phyloP scores from a whole-genome alignment of 148 eudicot genomes.

The Chenopodium formosanum region DNA sequence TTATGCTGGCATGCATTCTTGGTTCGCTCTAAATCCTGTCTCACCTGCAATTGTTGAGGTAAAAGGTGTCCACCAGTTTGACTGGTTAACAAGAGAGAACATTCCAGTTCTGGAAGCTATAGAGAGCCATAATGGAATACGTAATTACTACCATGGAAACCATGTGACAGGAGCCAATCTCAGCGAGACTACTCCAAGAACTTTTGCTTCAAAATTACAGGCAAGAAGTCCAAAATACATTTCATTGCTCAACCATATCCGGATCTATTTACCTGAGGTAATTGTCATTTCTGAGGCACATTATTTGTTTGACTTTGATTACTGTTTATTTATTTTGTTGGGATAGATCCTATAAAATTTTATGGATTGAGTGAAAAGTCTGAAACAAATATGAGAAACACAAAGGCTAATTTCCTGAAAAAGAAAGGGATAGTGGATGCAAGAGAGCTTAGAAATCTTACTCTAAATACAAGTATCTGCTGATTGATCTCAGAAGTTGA shows the following conservation, averaged over 20 bases:
- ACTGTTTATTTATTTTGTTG: background rate
- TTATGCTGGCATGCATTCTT: conserved; percentile 98
- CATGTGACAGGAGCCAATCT: conserved; percentile 88
- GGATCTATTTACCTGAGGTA: conserved; percentile 99
- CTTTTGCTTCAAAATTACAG: conserved; percentile 88
- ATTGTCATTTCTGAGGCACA: background rate
- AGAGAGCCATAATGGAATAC: conserved; percentile 76
- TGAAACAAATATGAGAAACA: background rate
- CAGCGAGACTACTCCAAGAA: conserved; percentile 80
- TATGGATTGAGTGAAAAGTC: conserved; percentile 4
- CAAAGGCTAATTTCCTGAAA: background rate
- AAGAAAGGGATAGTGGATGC: background rate
- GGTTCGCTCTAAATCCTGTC: conserved; percentile 89
- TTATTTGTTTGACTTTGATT: background rate
- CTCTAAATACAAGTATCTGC: background rate
- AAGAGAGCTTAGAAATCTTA: background rate
- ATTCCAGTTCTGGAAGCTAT: conserved; percentile 99
- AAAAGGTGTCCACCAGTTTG: conserved; percentile 98
- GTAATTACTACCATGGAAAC: conserved; percentile 93
- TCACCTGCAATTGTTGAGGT: conserved; percentile 94
- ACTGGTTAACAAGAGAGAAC: conserved; percentile 97
- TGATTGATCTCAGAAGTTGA: background rate
- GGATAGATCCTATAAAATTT: background rate
- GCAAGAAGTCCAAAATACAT: conserved; percentile 99
- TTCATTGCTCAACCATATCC: conserved; percentile 94